Percentiles rank a stretch among this genome's conserved stretches.
phyloP scores from a whole-genome alignment of 257 asterid genomes.

The Rhazya stricta region DNA sequence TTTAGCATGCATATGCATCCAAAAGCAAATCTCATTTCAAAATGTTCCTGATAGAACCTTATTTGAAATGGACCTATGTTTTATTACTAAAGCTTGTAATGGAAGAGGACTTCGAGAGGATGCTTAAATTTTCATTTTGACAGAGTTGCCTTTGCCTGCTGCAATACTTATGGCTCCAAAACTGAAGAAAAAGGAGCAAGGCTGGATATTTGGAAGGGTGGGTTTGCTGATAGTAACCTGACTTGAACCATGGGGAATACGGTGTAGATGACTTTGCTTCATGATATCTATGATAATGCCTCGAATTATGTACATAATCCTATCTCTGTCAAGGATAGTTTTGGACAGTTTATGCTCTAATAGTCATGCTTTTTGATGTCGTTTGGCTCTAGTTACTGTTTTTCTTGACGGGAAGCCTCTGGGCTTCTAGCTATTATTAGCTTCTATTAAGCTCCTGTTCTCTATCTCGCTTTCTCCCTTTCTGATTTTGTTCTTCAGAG shows the following conservation, averaged over 20 bases:
- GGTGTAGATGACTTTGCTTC: background rate
- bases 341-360: background rate
- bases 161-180: background rate
- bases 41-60: background rate
- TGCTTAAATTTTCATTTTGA: background rate
- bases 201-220: background rate
- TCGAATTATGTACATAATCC: background rate
- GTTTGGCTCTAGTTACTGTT: background rate
- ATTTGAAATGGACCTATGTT: background rate
- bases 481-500: background rate
- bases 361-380: background rate
- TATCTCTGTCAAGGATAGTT: background rate
- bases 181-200: background rate
- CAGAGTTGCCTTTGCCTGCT: background rate
- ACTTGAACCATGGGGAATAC: background rate
- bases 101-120: background rate
- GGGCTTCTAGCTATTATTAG: background rate
- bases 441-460: background rate
- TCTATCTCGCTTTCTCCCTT: background rate
- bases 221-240: background rate
- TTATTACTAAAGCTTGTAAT: background rate
- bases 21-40: background rate
- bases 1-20: background rate
- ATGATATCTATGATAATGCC: background rate
- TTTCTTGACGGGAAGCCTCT: background rate